phyloP scores from a whole-genome alignment of 331 rosid species.

The Saraca asoca region DNA sequence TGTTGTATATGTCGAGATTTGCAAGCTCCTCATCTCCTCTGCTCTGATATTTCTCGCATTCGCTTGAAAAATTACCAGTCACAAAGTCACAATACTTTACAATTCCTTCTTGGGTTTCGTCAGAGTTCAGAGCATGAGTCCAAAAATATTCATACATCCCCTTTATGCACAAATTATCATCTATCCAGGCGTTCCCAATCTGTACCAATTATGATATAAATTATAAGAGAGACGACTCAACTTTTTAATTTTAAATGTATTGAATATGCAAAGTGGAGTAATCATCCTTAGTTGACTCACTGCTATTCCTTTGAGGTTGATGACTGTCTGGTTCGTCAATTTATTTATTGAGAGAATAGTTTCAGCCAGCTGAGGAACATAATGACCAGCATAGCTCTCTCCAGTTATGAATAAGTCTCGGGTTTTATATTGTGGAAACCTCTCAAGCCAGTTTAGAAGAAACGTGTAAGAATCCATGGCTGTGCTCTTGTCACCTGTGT shows the following conservation, averaged over 20 bases:
- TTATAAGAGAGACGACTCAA: not conserved
- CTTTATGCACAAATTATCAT: conserved; percentile 37
- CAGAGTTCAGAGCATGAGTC: conserved; percentile 45
- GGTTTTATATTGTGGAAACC: conserved; percentile 43
- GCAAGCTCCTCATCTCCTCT: conserved; percentile 36
- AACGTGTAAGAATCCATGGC: conserved; percentile 50
- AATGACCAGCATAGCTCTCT: conserved; percentile 52
- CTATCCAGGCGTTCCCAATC: conserved; percentile 51
- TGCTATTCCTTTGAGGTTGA: conserved; percentile 44
- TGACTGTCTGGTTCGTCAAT: conserved; percentile 1
- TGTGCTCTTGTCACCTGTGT: conserved; percentile 54
- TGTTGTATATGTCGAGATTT: conserved; percentile 39
- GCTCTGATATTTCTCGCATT: conserved; percentile 29
- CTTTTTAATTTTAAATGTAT: not conserved
- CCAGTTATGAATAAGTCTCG: conserved; percentile 46
- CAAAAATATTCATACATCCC: conserved; percentile 48
- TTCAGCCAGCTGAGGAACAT: conserved; percentile 46
- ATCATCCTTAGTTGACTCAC: conserved; percentile 27
- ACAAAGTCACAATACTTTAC: conserved; percentile 34
- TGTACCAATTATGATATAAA: conserved; percentile 12
- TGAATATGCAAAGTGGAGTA: not conserved
- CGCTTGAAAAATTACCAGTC: not conserved
- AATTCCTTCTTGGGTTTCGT: conserved; percentile 34
- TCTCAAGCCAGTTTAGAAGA: conserved; percentile 43
- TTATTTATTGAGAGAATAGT: conserved; percentile 35